Percentiles rank a stretch among this genome's conserved stretches.
Evolutionary conservation across 306 rosid species (phyloP).

Genomic region (Cucurbita pepo): DNA sequence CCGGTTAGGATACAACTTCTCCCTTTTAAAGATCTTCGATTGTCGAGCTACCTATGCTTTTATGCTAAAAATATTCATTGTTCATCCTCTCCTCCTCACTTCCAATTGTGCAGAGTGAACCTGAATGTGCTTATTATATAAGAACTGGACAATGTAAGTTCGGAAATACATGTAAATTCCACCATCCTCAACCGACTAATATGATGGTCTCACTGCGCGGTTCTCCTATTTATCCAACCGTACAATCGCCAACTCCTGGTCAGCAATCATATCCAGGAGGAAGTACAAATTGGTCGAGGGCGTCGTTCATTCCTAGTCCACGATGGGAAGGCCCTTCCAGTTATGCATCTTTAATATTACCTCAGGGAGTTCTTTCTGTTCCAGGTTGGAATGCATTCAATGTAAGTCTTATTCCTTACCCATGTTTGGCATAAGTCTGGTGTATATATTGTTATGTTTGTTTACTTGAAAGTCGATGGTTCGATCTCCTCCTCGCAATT

Average conservation of each 20-base stretch:
- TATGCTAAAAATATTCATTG: not conserved
- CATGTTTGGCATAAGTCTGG: conserved; percentile 4
- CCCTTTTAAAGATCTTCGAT: not conserved
- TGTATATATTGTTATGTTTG: not conserved
- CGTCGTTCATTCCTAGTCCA: conserved; percentile 80
- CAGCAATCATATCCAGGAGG: conserved; percentile 80
- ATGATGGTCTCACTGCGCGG: conserved; percentile 82
- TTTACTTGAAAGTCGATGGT: not conserved
- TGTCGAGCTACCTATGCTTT: not conserved
- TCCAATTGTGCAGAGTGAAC: conserved; percentile 45
- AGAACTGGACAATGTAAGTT: conserved; percentile 96
- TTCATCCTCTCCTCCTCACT: conserved; percentile 5
- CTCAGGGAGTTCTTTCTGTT: conserved; percentile 90
- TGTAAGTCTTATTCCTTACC: conserved; percentile 36
- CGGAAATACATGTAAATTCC: conserved; percentile 86
- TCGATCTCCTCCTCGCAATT: not conserved
- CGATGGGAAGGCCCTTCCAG: conserved; percentile 97
- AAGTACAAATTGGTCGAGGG: conserved; percentile 82
- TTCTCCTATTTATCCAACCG: conserved; percentile 72
- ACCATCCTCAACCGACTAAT: conserved; percentile 85
- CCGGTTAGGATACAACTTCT: conserved; percentile 42
- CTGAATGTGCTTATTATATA: conserved; percentile 77
- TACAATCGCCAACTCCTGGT: conserved; percentile 86
- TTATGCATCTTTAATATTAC: conserved; percentile 70
- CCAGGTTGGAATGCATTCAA: conserved; percentile 83